Conservation (phyloP, 2,329 filamentous ascomycete genomes). For the Thielaviopsis ethacetica region DNA sequence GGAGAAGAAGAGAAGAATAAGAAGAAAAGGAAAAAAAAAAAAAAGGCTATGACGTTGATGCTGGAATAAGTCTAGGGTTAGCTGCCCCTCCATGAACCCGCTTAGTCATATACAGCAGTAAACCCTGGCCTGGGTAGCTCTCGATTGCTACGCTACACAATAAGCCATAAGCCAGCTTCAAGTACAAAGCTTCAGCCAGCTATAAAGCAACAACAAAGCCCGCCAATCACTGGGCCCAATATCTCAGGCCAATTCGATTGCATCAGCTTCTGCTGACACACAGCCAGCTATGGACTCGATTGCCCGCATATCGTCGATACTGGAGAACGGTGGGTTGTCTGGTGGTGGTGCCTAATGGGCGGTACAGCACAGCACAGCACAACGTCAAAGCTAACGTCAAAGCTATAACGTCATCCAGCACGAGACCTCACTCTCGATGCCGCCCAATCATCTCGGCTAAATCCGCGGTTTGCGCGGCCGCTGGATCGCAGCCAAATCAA, state of each 20-base stretch:
- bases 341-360: too few species aligned
- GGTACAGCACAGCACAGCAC: too few species aligned
- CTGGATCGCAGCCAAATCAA: constrained; percentile 75
- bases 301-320: constrained; percentile 78
- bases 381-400: too few species aligned
- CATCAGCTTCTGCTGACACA: not conserved
- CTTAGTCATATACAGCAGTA: constrained; percentile 3
- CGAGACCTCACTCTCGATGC: constrained; percentile 96
- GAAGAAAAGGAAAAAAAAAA: not conserved
- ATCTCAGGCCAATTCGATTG: not conserved
- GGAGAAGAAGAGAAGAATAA: not conserved
- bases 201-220: too few species aligned
- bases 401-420: constrained; percentile 35
- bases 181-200: too few species aligned
- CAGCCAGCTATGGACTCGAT: constrained; percentile 70
- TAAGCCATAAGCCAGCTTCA: too few species aligned
- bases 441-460: constrained; percentile 66
- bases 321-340: constrained; percentile 68
- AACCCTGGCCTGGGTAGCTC: not conserved
- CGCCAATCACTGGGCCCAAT: not conserved
- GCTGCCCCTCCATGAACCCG: not conserved
- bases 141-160: not conserved
- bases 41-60: not conserved
- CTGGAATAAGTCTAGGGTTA: not conserved
- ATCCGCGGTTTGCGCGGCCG: constrained; percentile 43